A percentile compares a stretch with the other conserved stretches of the same genome.
phyloP scores from a whole-genome alignment of 352 stramenopile genomes.

The Globisporangium echinulatum region DNA sequence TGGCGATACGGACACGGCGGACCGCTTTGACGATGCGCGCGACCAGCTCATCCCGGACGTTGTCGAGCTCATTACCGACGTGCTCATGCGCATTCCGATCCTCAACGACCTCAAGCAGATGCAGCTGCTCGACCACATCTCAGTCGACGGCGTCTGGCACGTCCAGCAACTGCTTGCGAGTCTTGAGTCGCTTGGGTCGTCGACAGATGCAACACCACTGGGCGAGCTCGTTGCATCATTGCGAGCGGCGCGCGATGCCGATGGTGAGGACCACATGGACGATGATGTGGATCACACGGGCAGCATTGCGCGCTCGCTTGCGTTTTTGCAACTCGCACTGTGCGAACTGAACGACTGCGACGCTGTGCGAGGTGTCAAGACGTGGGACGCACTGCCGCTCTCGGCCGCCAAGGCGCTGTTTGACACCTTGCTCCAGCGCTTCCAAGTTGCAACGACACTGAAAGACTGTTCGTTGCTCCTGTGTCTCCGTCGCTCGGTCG shows the following conservation, averaged over 20 bases:
- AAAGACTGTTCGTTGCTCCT: constrained; percentile 83
- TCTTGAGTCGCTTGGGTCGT: constrained; percentile 17
- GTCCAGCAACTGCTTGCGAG: constrained; percentile 42
- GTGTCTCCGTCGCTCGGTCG: constrained; percentile 44
- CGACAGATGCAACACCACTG: constrained; percentile 8
- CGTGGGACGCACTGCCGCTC: constrained; percentile 37
- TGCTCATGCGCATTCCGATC: constrained; percentile 66
- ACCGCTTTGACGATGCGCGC: constrained; percentile 24
- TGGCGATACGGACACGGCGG: neutral
- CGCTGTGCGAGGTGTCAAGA: constrained; percentile 16
- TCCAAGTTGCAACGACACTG: constrained; percentile 78
- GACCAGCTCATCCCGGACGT: constrained; percentile 56
- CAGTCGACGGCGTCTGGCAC: constrained; percentile 72
- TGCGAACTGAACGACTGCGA: constrained; percentile 31
- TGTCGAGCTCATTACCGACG: constrained; percentile 65
- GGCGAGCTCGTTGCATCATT: constrained; percentile 16
- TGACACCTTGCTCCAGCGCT: constrained; percentile 54
- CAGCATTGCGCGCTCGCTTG: constrained; percentile 35
- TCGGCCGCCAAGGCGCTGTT: constrained; percentile 45
- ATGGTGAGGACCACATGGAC: constrained; percentile 16
- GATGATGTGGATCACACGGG: constrained; percentile 34
- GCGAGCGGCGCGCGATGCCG: constrained; percentile 2
- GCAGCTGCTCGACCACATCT: constrained; percentile 76
- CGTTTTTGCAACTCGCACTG: constrained; percentile 46
- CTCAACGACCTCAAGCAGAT: constrained; percentile 80